phyloP scores from a whole-genome alignment of 345 rosid species.

The Heritiera fomes region DNA sequence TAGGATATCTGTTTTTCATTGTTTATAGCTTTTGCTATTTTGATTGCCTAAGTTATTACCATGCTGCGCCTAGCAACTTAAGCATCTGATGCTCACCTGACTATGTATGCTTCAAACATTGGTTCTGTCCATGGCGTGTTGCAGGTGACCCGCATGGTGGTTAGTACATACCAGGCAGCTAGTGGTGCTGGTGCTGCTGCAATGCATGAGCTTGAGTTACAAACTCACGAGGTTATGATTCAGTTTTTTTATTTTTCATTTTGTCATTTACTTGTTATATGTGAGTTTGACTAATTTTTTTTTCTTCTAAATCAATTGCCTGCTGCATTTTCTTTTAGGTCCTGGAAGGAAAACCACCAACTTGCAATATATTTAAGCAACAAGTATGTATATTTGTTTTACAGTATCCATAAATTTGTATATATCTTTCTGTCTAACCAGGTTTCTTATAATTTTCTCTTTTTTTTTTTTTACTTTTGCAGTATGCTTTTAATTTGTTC shows the following conservation, averaged over 20 bases:
- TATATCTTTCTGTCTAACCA: background rate
- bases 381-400: slow-evolving; percentile 49
- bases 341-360: slow-evolving; percentile 83
- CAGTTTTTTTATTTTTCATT: background rate
- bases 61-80: slow-evolving; percentile 13
- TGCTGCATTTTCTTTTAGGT: slow-evolving; percentile 41
- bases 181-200: slow-evolving; percentile 99
- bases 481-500: slow-evolving; percentile 97
- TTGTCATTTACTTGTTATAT: background rate
- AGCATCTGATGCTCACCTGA: background rate
- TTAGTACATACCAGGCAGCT: slow-evolving; percentile 98
- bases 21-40: background rate
- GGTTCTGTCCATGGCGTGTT: slow-evolving; percentile 4
- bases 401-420: background rate
- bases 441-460: slow-evolving; percentile 13
- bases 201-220: slow-evolving; percentile 97
- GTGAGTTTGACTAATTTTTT: background rate
- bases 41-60: background rate
- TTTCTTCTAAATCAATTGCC: background rate
- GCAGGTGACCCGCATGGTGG: slow-evolving; percentile 95
- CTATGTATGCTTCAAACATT: background rate
- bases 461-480: slow-evolving; percentile 30
- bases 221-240: slow-evolving; percentile 85
- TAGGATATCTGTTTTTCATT: background rate
- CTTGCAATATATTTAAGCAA: slow-evolving; percentile 72